Conservation (phyloP, 2,329 filamentous ascomycete species). For the Sclerotinia nivalis region DNA sequence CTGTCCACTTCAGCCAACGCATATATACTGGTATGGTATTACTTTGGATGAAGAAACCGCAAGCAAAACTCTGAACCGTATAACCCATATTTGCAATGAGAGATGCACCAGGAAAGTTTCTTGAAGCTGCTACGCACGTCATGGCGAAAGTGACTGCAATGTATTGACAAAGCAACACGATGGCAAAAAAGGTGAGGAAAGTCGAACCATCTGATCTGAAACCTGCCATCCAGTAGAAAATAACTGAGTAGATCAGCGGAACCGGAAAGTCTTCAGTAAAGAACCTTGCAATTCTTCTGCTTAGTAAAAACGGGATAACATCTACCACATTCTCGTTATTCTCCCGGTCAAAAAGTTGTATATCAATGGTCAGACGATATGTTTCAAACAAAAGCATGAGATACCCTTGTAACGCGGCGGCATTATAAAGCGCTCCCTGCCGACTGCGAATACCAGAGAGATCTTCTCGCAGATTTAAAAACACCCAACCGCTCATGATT, state of each 20-base stretch:
- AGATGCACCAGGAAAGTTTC: conserved; percentile 70
- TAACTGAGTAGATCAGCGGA: conserved; percentile 67
- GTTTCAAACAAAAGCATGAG: conserved; percentile 75
- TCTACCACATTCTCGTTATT: conserved; percentile 71
- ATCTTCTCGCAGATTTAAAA: conserved; percentile 63
- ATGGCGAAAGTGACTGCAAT: conserved; percentile 72
- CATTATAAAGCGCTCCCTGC: conserved; percentile 71
- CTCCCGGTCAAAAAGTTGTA: conserved; percentile 75
- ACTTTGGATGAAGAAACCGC: conserved; percentile 74
- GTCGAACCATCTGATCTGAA: conserved; percentile 63
- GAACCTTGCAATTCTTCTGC: conserved; percentile 66
- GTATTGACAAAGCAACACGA: conserved; percentile 70
- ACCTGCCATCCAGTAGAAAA: conserved; percentile 78
- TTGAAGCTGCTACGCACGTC: conserved; percentile 62
- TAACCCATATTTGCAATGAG: conserved; percentile 72
- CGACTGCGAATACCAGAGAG: conserved; percentile 72
- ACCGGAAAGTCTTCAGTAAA: conserved; percentile 73
- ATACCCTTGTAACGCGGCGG: conserved; percentile 72
- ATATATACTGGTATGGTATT: conserved; percentile 75
- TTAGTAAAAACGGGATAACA: conserved; percentile 68
- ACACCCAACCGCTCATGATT: conserved; percentile 72
- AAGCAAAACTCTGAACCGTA: conserved; percentile 72
- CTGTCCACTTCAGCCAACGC: conserved; percentile 73
- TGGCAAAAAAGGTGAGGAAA: conserved; percentile 71
- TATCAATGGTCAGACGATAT: conserved; percentile 73